Base-by-base conservation (phyloP, 1,284 basidiomycete genomes). In the Flammula alnicola region DNA sequence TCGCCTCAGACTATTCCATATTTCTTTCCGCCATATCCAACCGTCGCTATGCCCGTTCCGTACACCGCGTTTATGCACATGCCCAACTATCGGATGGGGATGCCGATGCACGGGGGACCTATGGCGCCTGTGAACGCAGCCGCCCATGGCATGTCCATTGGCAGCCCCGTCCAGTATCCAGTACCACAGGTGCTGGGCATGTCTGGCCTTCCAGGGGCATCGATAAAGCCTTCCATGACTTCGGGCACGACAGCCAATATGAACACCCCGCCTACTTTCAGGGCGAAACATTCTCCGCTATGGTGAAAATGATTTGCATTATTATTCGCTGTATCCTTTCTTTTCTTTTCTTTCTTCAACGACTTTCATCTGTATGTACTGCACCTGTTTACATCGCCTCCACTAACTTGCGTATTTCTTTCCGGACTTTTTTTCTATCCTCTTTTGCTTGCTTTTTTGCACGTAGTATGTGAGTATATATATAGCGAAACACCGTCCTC, bases 1-100 rank as follows among this genome's bases (percentile, higher is more conserved):
- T 36, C 40, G 3, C 38, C 55, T 10, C 39, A 43, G 23, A 14
- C 56, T 23, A 47, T 59, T 19, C 57, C 58, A 8, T 58, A 58
- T 44, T 59, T 58, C 47, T 58, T 56, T 42, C 50, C 59, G 23
- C 37, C 55, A 10, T 62, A 59, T 47, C 57, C 58, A 50, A 36
- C 48, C 32, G 45, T 56, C 23, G 40, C 52, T 5, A 52, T 60
- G 52, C 47, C 59, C 7, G 47, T 54, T 25, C 48, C 52, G 5
- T 58, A 50, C 17, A 23, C 51, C 8, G 37, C 52, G 22, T 58
- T 55, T 40, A 46, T 58, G 42, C 59, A 58, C 12, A 38, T 57
- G 25, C 58, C 58, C 16, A 40, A 45, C 9, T 49, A 49, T 31
- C 56, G 55, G 16, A 32, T 58, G 23, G 29, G 26, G 7, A 54